These are phyloP conservation scores for Iberis pinnata DNA, from an alignment of 345 rosid species.

Conservation along the genomic window DNA sequence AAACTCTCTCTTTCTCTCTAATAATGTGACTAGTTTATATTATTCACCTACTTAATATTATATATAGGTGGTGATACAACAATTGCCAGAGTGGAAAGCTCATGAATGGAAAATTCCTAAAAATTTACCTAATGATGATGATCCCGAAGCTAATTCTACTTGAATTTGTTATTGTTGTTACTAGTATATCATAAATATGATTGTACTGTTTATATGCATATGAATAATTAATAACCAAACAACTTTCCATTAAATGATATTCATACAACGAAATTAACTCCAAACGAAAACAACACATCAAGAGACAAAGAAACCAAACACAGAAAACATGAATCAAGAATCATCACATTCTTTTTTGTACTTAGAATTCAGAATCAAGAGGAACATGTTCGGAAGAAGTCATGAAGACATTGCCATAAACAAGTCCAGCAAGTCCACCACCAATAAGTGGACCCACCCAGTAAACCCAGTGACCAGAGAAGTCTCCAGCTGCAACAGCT, in stretches of 20 bases:
- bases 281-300: slow-evolving; percentile 5
- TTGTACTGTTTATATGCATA: background rate
- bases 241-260: no score
- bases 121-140: slow-evolving; percentile 23
- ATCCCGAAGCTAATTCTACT: slow-evolving; percentile 17
- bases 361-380: slow-evolving; percentile 28
- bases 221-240: background rate
- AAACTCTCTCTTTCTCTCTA: background rate
- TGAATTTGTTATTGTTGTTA: background rate
- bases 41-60: background rate
- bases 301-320: slow-evolving; percentile 13
- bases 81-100: slow-evolving; percentile 89
- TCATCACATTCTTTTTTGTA: background rate
- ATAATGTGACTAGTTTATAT: background rate
- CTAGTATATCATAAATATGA: slow-evolving; percentile 1
- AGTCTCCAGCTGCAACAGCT: slow-evolving; percentile 76
- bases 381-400: slow-evolving; percentile 45
- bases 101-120: slow-evolving; percentile 73
- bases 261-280: slow-evolving; percentile 6
- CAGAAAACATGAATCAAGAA: slow-evolving; percentile 21
- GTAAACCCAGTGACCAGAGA: slow-evolving; percentile 84
- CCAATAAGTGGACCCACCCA: slow-evolving; percentile 92
- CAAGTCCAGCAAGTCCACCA: slow-evolving; percentile 75
- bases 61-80: slow-evolving; percentile 77
- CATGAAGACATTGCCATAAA: slow-evolving; percentile 66